Conservation (phyloP, 2,329 filamentous ascomycete species). For the Cladobotryum protrusum region DNA sequence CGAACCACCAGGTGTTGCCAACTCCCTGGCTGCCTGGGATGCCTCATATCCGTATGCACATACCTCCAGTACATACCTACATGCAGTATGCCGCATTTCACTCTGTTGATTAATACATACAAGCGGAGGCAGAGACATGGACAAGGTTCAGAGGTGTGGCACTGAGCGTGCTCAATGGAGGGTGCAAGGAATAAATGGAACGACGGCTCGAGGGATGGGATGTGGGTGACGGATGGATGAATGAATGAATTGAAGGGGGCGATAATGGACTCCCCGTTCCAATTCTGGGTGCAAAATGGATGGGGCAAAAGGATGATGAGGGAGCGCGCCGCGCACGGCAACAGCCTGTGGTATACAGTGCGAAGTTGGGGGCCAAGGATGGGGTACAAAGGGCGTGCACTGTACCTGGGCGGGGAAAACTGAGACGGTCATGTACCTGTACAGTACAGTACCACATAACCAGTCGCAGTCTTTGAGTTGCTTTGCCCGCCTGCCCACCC, state of each 20-base stretch:
- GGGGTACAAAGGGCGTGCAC: conserved; percentile 30
- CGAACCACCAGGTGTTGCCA: too few relatives aligned
- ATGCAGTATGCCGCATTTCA: too few relatives aligned
- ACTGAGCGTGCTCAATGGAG: conserved; percentile 1
- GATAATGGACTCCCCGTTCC: too few relatives aligned
- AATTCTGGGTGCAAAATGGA: not conserved
- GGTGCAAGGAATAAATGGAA: conserved; percentile 4
- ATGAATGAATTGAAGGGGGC: not conserved
- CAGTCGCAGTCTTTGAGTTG: not conserved
- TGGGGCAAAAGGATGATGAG: not conserved
- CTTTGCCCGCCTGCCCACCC: not conserved
- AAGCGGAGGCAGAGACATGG: conserved; percentile 1
- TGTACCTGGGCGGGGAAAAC: conserved; percentile 29
- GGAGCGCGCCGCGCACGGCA: conserved; percentile 1
- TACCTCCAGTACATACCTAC: not conserved
- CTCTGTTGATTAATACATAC: too few relatives aligned
- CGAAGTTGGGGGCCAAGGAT: conserved; percentile 12
- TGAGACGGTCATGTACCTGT: conserved; percentile 28
- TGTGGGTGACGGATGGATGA: conserved; percentile 6
- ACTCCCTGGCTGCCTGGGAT: not conserved
- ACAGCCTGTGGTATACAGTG: conserved; percentile 29
- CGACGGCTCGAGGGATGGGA: not conserved
- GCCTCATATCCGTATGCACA: not conserved
- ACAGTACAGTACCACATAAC: conserved; percentile 35
- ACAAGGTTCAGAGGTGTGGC: conserved; percentile 6